A percentile compares a stretch with the other conserved stretches of the same genome.
Conservation (phyloP, 2,329 filamentous ascomycete species). For the Lachnellula cervina region DNA sequence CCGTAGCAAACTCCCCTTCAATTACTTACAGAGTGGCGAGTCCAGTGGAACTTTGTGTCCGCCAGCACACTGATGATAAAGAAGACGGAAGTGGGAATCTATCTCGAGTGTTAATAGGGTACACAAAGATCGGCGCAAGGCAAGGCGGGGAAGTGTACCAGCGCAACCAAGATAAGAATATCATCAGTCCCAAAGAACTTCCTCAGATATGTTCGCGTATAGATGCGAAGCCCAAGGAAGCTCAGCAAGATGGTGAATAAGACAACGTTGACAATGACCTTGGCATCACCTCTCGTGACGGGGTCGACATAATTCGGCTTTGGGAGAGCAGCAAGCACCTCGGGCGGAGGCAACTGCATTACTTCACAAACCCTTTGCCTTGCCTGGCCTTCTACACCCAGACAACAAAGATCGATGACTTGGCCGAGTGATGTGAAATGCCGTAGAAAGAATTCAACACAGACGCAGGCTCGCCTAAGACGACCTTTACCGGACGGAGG, state of each 20-base stretch:
- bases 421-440: background rate
- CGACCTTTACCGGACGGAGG: no score
- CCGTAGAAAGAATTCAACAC: no score
- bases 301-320: constrained; percentile 44
- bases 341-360: constrained; percentile 22
- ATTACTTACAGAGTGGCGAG: constrained; percentile 30
- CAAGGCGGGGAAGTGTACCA: constrained; percentile 23
- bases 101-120: background rate
- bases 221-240: constrained; percentile 42
- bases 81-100: constrained; percentile 35
- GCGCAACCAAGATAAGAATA: constrained; percentile 39
- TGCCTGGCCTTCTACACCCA: background rate
- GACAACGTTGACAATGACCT: constrained; percentile 39
- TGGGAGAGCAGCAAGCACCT: constrained; percentile 29
- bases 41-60: constrained; percentile 34
- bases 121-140: background rate
- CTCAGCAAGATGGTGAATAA: constrained; percentile 36
- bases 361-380: background rate
- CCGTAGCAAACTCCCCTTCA: background rate
- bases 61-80: constrained; percentile 34
- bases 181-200: constrained; percentile 44
- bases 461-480: no score
- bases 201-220: constrained; percentile 39
- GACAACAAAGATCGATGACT: background rate
- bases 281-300: constrained; percentile 38